Percentiles rank a stretch among this genome's conserved stretches.
phyloP scores from a whole-genome alignment of 2,329 filamentous ascomycete species.

The Metarhizium rileyi region DNA sequence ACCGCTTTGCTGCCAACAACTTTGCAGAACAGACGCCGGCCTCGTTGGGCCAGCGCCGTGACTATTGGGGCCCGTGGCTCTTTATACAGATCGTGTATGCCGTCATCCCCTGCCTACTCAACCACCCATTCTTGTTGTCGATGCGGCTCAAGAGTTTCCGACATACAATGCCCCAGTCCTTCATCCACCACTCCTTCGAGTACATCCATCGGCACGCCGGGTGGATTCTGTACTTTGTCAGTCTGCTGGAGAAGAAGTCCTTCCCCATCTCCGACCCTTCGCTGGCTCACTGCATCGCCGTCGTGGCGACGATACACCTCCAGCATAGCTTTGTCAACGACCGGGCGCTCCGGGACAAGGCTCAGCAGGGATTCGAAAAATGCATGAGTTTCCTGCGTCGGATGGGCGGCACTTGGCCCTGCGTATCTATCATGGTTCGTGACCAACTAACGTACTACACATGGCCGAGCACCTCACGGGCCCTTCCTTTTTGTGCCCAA shows the following conservation, averaged over 20 bases:
- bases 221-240: constrained; percentile 44
- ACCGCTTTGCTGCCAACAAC: constrained; percentile 40
- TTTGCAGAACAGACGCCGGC: constrained; percentile 31
- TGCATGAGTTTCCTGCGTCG: constrained; percentile 16
- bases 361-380: constrained; percentile 17
- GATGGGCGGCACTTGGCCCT: constrained; percentile 17
- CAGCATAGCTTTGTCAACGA: constrained; percentile 39
- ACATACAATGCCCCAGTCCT: constrained; percentile 41
- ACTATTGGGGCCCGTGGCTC: constrained; percentile 45
- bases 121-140: constrained; percentile 43
- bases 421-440: constrained; percentile 16
- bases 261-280: constrained; percentile 30
- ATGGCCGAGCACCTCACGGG: no score
- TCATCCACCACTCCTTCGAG: constrained; percentile 43
- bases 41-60: constrained; percentile 32
- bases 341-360: constrained; percentile 11
- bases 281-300: constrained; percentile 35
- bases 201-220: constrained; percentile 39
- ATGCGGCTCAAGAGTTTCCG: constrained; percentile 42
- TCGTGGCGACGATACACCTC: constrained; percentile 43
- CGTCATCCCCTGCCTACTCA: constrained; percentile 41
- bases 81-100: constrained; percentile 43
- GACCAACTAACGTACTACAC: not conserved
- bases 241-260: constrained; percentile 30
- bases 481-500: no score